Evolutionary conservation across 1,284 basidiomycete genomes (phyloP), one percentile per base, ranked within the genome.

Genomic region (Tilletia walkeri): DNA sequence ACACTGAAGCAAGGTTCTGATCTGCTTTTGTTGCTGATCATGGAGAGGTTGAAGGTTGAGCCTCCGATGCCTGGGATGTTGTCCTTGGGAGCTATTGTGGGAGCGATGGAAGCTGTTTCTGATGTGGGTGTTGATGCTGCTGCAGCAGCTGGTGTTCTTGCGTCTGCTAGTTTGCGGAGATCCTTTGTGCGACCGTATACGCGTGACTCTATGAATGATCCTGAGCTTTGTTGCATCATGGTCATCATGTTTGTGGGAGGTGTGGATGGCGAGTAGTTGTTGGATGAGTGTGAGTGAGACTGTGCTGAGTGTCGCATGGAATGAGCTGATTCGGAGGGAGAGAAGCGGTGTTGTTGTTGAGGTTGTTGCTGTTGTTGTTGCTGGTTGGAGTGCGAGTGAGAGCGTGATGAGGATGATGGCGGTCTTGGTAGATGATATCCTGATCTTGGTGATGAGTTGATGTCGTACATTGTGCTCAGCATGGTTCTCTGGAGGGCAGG

Each of bases 1-100:
- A 80, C 78, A 72, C 78, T 80, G 65, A 80, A 80, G 39, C 69
- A 72, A 20, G n/a, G 65, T 61, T 53, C 50, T 18, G 50, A 14
- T 45, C 41, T 34, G 61, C 4, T 7, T 7, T 10, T 65, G 41
- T 49, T 67, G 66, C 24, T 18, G 41, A 14, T 48, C 41, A 56
- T 14, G 38, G 53, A 48, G 41, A 65, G 16, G 18, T 18, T 20
- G n/a, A 41, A 41, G 18, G 61, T 18, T 10, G 61, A n/a, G 2
- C 38, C 38, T n/a, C 56, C 30, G 38, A 12, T n/a, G 30, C 38
- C 47, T 30, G 24, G 24, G 24, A 14, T n/a, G 20, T 14, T 6
- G 3, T 20, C 20, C 12, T 20, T 4, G 0, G 54, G 54, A 0
- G 54, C 3, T n/a, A 6, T 5, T n/a, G 54, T 34, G 18, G 50